Conservation (phyloP, 768 basidiomycete species). For the Tulasnella calospora region DNA sequence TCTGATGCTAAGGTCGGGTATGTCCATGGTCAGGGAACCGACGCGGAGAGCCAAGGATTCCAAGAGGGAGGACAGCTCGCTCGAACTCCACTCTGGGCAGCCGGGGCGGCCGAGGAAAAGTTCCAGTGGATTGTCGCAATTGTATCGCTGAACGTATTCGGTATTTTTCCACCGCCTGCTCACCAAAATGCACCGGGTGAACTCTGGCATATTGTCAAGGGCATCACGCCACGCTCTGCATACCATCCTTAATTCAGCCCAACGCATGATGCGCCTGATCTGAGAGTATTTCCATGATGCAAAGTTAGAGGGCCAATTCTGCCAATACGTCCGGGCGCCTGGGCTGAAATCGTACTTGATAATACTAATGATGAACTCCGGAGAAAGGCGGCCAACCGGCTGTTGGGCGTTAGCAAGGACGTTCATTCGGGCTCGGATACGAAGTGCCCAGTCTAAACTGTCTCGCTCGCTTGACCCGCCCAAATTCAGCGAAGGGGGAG, state of each 20-base stretch:
- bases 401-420: background rate
- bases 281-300: too few relatives aligned
- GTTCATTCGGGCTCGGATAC: background rate
- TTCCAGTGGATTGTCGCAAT: background rate
- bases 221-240: background rate
- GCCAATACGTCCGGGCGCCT: too few relatives aligned
- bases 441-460: background rate
- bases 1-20: background rate
- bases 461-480: background rate
- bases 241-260: background rate
- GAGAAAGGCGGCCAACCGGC: background rate
- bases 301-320: too few relatives aligned
- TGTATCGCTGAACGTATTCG: background rate
- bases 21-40: background rate
- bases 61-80: background rate
- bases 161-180: background rate
- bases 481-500: background rate
- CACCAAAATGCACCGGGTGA: background rate
- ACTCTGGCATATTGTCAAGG: background rate
- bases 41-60: background rate
- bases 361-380: too few relatives aligned
- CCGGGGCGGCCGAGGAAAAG: too few relatives aligned
- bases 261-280: background rate
- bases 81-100: too few relatives aligned
- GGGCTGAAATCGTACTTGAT: too few relatives aligned